phyloP scores from a whole-genome alignment of 1,139 yeast species.

The Trichomonascaceae sp. region DNA sequence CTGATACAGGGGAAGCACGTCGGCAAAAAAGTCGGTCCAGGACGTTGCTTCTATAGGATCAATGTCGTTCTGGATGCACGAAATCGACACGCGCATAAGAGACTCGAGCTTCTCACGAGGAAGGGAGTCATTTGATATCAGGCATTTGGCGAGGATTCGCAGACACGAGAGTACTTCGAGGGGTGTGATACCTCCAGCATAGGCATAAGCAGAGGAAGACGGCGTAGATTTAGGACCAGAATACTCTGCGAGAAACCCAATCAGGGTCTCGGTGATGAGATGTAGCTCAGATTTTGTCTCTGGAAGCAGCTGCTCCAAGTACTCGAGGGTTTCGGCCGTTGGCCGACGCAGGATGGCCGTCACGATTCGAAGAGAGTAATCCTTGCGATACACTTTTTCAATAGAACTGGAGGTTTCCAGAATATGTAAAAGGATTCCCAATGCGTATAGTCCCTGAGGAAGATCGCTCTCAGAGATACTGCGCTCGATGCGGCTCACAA shows the following conservation, averaged over 20 bases:
- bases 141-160: not conserved
- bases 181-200: too few relatives aligned
- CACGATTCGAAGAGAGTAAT: not conserved
- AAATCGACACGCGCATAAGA: not conserved
- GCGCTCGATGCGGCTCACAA: not conserved
- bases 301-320: not conserved
- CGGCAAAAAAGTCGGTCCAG: conserved; percentile 35
- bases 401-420: not conserved
- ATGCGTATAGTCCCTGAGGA: not conserved
- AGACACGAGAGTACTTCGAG: not conserved
- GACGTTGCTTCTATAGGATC: conserved; percentile 18
- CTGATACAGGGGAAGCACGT: conserved; percentile 30
- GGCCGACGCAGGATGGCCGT: not conserved
- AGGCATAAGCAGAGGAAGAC: too few relatives aligned
- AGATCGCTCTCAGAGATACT: not conserved
- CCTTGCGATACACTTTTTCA: not conserved
- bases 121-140: not conserved
- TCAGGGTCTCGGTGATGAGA: not conserved
- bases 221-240: not conserved
- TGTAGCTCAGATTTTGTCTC: not conserved
- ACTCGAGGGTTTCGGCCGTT: not conserved
- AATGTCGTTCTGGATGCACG: conserved; percentile 9
- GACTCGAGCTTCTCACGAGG: not conserved
- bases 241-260: not conserved
- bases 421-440: not conserved